A percentile compares a stretch with the other conserved stretches of the same genome.
phyloP scores from a whole-genome alignment of 75 land plant genomes.

The Gnetum montanum region DNA sequence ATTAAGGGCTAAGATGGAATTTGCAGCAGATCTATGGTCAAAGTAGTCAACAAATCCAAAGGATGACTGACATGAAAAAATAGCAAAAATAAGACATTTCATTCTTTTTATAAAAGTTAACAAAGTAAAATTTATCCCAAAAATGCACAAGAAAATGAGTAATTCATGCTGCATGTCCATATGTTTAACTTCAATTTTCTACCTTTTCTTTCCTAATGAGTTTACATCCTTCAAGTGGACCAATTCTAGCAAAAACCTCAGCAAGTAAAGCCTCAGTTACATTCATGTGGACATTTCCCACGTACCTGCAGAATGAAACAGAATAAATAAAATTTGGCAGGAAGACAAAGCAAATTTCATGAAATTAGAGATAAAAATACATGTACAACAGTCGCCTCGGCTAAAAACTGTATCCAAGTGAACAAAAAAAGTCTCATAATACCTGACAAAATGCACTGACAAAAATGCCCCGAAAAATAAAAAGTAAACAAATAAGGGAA shows the following conservation, averaged over 20 bases:
- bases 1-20: slow-evolving; percentile 74
- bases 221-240: slow-evolving; percentile 94
- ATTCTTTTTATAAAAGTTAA: background rate
- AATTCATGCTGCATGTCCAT: background rate
- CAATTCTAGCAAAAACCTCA: slow-evolving; percentile 83
- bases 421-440: slow-evolving; percentile 9
- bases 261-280: slow-evolving; percentile 89
- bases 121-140: background rate
- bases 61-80: slow-evolving; percentile 71
- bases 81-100: background rate
- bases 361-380: slow-evolving; percentile 5
- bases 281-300: slow-evolving; percentile 83
- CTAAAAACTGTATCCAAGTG: background rate
- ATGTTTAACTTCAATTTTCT: background rate
- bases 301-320: slow-evolving; percentile 49
- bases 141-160: background rate
- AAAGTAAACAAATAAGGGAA: slow-evolving; percentile 13
- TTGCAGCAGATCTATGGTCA: slow-evolving; percentile 89
- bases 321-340: background rate
- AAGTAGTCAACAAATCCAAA: slow-evolving; percentile 95
- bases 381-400: slow-evolving; percentile 12
- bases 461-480: slow-evolving; percentile 13
- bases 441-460: slow-evolving; percentile 9
- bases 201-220: slow-evolving; percentile 98
- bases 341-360: slow-evolving; percentile 3